These are phyloP conservation scores for Stromatinia cepivora DNA, from an alignment of 2,329 filamentous ascomycete genomes.

Conservation along the genomic window DNA sequence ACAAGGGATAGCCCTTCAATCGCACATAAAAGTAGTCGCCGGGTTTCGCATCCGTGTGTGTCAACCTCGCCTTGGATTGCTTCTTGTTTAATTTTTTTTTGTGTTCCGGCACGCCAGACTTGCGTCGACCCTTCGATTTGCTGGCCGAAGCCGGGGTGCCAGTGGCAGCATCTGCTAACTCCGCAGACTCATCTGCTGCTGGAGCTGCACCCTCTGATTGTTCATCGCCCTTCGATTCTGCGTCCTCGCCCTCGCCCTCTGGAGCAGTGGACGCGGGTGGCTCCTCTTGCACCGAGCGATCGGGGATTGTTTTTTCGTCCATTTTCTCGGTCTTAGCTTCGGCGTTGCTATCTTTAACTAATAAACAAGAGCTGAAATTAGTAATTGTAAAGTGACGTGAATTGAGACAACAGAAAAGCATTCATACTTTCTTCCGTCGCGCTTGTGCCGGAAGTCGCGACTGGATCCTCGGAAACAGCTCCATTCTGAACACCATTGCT, in stretches of 20 bases:
- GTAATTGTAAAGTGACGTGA: slow-evolving; percentile 24
- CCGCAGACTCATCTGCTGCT: slow-evolving; percentile 34
- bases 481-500: slow-evolving; percentile 26
- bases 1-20: slow-evolving; percentile 91
- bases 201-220: slow-evolving; percentile 38
- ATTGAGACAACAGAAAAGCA: slow-evolving; percentile 25
- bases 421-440: slow-evolving; percentile 31
- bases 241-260: slow-evolving; percentile 31
- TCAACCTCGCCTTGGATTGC: slow-evolving; percentile 71
- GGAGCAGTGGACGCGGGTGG: slow-evolving; percentile 30
- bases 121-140: slow-evolving; percentile 62
- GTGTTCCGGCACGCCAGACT: slow-evolving; percentile 69
- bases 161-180: slow-evolving; percentile 41
- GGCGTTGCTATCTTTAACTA: slow-evolving; percentile 28
- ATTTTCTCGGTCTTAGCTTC: slow-evolving; percentile 25
- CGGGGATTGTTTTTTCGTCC: slow-evolving; percentile 31
- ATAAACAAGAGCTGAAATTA: slow-evolving; percentile 30
- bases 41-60: slow-evolving; percentile 77
- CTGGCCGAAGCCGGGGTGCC: slow-evolving; percentile 47
- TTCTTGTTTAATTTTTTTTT: slow-evolving; percentile 85
- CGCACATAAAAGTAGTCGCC: slow-evolving; percentile 91
- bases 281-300: slow-evolving; percentile 24
- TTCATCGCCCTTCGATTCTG: slow-evolving; percentile 41
- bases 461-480: slow-evolving; percentile 30
- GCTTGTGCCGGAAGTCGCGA: slow-evolving; percentile 33